A percentile compares a stretch with the other conserved stretches of the same genome.
These are phyloP conservation scores for Leishmania gerbilli DNA, from an alignment of 208 protist genomes.

Conservation along the genomic window DNA sequence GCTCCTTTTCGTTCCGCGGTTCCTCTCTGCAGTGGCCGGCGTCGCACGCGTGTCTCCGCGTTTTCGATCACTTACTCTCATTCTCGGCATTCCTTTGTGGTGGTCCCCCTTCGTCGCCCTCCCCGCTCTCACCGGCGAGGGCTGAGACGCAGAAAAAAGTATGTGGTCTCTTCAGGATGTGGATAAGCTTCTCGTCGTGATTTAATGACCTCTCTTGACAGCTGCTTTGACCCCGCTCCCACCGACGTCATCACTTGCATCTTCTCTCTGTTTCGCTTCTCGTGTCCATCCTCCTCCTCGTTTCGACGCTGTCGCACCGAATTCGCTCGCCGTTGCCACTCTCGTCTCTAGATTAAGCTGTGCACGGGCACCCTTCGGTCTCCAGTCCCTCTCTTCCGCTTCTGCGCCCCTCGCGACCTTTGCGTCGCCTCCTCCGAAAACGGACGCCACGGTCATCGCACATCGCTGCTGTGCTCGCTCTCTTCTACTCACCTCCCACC, in stretches of 20 bases:
- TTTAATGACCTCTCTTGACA: neutral
- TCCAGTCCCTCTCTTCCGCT: neutral
- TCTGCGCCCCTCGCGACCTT: no score
- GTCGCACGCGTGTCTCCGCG: neutral
- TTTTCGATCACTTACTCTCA: neutral
- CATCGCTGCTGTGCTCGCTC: neutral
- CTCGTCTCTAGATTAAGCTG: neutral
- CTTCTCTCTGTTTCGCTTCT: neutral
- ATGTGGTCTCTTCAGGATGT: neutral
- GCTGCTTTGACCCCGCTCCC: neutral
- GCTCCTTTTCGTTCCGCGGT: neutral
- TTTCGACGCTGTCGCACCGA: neutral
- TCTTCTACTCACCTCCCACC: neutral
- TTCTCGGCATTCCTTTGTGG: neutral
- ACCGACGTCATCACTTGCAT: neutral
- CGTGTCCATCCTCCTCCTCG: neutral
- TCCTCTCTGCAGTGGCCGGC: neutral
- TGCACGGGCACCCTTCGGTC: neutral
- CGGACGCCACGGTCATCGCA: neutral
- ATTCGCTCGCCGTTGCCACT: neutral
- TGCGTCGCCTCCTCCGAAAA: no score
- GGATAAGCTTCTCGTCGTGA: neutral
- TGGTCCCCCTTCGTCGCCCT: neutral
- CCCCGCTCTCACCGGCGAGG: neutral
- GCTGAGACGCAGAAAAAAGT: neutral